These are phyloP conservation scores for Pseudonectria buxi DNA, from an alignment of 2,329 filamentous ascomycete species.

Conservation along the genomic window DNA sequence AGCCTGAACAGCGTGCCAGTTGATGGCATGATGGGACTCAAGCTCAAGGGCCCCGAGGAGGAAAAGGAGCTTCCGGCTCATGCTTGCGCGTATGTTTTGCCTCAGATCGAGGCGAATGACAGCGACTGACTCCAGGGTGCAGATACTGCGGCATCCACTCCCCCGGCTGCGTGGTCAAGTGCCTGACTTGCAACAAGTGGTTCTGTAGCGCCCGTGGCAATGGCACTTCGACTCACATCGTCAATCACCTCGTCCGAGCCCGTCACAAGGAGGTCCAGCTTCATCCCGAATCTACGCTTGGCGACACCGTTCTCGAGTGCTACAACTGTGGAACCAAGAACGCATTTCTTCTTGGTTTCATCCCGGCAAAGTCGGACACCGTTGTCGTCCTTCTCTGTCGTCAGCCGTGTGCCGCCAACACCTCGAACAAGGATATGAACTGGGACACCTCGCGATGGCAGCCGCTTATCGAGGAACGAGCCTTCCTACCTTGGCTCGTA, in stretches of 20 bases:
- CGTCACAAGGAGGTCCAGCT: constrained; percentile 98
- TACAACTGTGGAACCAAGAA: constrained; percentile 99
- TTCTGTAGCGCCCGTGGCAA: constrained; percentile 98
- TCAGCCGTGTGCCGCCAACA: constrained; percentile 89
- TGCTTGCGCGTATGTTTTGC: constrained; percentile 77
- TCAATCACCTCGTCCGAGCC: constrained; percentile 94
- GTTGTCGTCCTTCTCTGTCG: constrained; percentile 95
- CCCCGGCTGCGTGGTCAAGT: constrained; percentile 91
- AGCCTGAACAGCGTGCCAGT: constrained; percentile 74
- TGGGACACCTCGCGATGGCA: constrained; percentile 99
- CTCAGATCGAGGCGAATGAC: constrained; percentile 3
- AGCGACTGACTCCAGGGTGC: constrained; percentile 20
- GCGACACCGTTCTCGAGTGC: constrained; percentile 94
- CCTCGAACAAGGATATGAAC: constrained; percentile 98
- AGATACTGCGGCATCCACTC: constrained; percentile 98
- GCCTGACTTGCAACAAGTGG: constrained; percentile 93
- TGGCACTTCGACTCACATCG: constrained; percentile 92
- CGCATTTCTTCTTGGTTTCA: constrained; percentile 94
- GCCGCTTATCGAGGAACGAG: constrained; percentile 92
- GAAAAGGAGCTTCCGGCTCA: constrained; percentile 88
- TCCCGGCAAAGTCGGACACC: constrained; percentile 96
- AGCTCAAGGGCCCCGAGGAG: constrained; percentile 56
- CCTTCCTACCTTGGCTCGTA: constrained; percentile 91
- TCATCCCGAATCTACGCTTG: constrained; percentile 84
- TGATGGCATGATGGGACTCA: constrained; percentile 63